Evolutionary conservation across 345 rosid genomes (phyloP).

Genomic region (Eucalyptus caleyi): DNA sequence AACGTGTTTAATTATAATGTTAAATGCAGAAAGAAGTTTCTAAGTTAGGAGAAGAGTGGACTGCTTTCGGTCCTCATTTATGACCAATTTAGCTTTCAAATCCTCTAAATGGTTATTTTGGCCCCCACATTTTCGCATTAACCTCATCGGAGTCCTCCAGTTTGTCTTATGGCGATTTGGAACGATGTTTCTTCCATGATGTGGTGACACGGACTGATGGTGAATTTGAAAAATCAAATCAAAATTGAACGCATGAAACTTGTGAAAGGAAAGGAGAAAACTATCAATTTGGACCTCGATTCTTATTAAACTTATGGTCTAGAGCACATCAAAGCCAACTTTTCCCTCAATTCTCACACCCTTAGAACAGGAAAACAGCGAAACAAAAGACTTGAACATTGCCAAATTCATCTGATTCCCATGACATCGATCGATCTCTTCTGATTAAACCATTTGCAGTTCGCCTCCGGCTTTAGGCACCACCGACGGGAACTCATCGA

Average conservation of each 20-base stretch:
- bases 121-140: background rate
- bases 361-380: background rate
- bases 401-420: background rate
- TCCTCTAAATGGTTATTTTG: background rate
- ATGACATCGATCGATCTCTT: background rate
- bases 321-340: background rate
- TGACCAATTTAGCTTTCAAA: background rate
- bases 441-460: conserved; percentile 30
- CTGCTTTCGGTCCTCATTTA: background rate
- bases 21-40: background rate
- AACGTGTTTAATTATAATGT: background rate
- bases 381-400: background rate
- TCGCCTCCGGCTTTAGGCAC: conserved; percentile 7
- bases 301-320: background rate
- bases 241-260: background rate
- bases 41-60: background rate
- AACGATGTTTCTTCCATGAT: background rate
- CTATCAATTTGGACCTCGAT: background rate
- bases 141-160: background rate
- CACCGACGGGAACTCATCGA: background rate
- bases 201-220: background rate
- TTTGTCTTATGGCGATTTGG: background rate
- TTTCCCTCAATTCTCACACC: background rate
- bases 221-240: background rate
- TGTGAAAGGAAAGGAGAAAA: background rate